Evolutionary conservation across 345 rosid species (phyloP), one percentile per base, ranked within the genome.

Genomic region (Excoecaria cochinchinensis): DNA sequence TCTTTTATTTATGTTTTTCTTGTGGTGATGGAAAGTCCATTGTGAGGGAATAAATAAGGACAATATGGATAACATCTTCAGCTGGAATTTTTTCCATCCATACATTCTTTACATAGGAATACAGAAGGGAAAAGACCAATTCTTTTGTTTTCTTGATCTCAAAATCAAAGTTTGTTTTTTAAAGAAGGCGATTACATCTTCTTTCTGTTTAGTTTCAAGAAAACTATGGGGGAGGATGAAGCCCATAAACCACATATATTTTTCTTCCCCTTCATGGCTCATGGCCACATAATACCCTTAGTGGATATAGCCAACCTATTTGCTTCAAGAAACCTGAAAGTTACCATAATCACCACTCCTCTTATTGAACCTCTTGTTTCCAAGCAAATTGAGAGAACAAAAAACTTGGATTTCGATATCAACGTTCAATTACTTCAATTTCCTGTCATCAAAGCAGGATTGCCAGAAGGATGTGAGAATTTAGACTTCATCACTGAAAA

Each of bases 251-350:
- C 31, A 0, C 86, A 84, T 31, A n/a, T 81, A 0, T 5, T 72
- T 24, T 86, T 86, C 80, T 75, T 86, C 25, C 86, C 85, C 8
- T 83, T 73, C 82, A 65, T 87, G 88, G 87, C 89, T 76, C 88
- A 86, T 60, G 89, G 94, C 53, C 91, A 87, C 78, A 80, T 83
- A 72, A 88, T 90, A 19, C 94, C 89, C 9, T 51, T 70, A 24
- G 62, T 84, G 5, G 91, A 88, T 84, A 87, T 85, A 84, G 88
- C 90, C 48, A 85, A 82, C 80, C 76, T 87, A 53, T 86, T 89
- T n/a, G 79, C 83, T 11, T 75, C 71, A 13, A 71, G 78, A 59
- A 89, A 88, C 3, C 70, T 83, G 17, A 88, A 81, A 67, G 25
- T 87, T 9, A 77, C 89, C 5, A 78, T 89, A 4, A 62, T 89